These are phyloP conservation scores for Physaria fendleri DNA, from an alignment of 345 rosid genomes.

Conservation along the genomic window DNA sequence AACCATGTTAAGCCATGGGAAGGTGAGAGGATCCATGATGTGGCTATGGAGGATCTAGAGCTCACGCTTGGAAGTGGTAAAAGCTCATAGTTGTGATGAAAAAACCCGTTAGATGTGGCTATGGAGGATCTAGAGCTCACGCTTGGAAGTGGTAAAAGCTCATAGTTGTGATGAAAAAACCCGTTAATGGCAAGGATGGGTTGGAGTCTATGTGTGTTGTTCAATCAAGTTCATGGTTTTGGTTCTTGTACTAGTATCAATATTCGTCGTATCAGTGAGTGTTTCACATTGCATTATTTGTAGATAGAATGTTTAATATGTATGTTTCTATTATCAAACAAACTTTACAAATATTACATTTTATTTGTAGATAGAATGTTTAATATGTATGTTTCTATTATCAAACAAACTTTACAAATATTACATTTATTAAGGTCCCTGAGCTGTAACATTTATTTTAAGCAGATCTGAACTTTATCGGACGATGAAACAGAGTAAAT, in stretches of 20 bases:
- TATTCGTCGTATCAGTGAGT: constrained; percentile 22
- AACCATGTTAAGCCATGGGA: constrained; percentile 97
- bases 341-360: constrained; percentile 5
- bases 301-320: constrained; percentile 26
- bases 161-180: constrained; percentile 20
- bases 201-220: constrained; percentile 16
- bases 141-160: constrained; percentile 67
- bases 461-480: not conserved
- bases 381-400: constrained; percentile 17
- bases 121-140: constrained; percentile 98
- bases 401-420: constrained; percentile 2
- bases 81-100: constrained; percentile 30
- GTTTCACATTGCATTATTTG: constrained; percentile 30
- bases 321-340: constrained; percentile 17
- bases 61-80: constrained; percentile 86
- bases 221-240: constrained; percentile 18
- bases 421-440: constrained; percentile 3
- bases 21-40: constrained; percentile 97
- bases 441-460: not conserved
- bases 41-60: constrained; percentile 91
- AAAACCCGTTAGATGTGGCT: too few species aligned
- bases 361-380: constrained; percentile 35
- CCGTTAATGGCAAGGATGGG: constrained; percentile 7
- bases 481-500: not conserved
- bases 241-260: constrained; percentile 19